A percentile compares a stretch with the other conserved stretches of the same genome.
Evolutionary conservation across 139 green algal genomes (phyloP).

Genomic region (Chlorella vulgaris): DNA sequence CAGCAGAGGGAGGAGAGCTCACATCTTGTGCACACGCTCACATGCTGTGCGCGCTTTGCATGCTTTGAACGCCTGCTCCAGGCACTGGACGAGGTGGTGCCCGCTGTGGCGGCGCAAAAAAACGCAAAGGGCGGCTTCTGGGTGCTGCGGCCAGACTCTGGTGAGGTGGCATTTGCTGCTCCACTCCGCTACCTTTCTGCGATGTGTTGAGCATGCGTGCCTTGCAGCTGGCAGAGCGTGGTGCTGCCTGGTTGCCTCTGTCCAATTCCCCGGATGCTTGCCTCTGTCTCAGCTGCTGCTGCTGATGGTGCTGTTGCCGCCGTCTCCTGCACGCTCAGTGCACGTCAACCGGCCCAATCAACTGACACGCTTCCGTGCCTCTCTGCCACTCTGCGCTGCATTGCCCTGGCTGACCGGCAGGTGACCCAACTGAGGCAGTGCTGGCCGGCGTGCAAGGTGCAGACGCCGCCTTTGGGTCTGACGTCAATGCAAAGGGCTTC

Average conservation of each 20-base stretch:
- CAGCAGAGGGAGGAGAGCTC: too few species aligned
- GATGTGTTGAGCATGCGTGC: not conserved
- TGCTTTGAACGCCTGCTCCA: conserved; percentile 9
- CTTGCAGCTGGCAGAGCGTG: not conserved
- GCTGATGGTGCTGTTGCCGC: too few species aligned
- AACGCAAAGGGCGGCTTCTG: conserved; percentile 77
- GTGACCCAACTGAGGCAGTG: conserved; percentile 84
- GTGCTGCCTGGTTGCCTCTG: not conserved
- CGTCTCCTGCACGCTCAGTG: too few species aligned
- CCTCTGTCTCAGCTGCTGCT: not conserved
- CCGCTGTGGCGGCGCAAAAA: conserved; percentile 69
- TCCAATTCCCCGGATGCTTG: not conserved
- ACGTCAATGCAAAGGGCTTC: conserved; percentile 80
- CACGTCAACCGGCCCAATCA: too few species aligned
- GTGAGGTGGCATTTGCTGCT: not conserved
- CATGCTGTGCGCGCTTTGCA: not conserved
- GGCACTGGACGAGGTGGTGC: conserved; percentile 79
- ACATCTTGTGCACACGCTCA: not conserved
- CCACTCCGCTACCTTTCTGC: too few species aligned
- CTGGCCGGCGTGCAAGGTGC: conserved; percentile 60
- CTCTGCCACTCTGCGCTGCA: not conserved
- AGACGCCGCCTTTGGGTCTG: conserved; percentile 60
- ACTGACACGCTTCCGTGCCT: too few species aligned
- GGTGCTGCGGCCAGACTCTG: conserved; percentile 88
- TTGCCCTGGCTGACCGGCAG: not conserved